Percentiles rank a stretch among this genome's conserved stretches.
Evolutionary conservation across 2,329 filamentous ascomycete genomes (phyloP).

Genomic region (Colletotrichum lentis): DNA sequence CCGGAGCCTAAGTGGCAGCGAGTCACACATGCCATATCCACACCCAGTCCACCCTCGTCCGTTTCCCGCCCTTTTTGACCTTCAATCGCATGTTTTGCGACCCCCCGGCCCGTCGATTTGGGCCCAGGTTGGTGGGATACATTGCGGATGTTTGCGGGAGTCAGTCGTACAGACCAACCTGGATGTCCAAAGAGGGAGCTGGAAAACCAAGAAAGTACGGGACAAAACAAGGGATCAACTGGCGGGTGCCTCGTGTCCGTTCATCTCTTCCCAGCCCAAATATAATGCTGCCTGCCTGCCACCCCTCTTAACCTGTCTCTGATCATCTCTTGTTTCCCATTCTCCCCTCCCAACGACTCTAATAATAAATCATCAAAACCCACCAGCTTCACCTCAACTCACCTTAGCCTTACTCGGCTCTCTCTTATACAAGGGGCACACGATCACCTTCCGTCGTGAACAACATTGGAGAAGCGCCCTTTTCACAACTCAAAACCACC

Average conservation of each 20-base stretch:
- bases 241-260: constrained; percentile 3
- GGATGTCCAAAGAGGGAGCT: neutral
- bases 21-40: constrained; percentile 30
- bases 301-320: neutral
- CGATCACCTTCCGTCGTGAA: neutral
- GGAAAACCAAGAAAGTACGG: neutral
- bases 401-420: constrained; percentile 18
- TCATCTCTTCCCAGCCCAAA: constrained; percentile 20
- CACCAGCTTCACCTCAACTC: constrained; percentile 1
- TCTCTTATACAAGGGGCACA: constrained; percentile 21
- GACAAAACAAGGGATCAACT: constrained; percentile 4
- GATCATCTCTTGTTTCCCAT: constrained; percentile 11
- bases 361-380: constrained; percentile 18
- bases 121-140: constrained; percentile 7
- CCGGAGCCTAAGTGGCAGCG: neutral
- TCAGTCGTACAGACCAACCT: constrained; percentile 11
- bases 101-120: constrained; percentile 19
- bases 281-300: constrained; percentile 30
- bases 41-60: constrained; percentile 31
- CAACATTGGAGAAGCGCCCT: neutral
- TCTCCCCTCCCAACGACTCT: constrained; percentile 26
- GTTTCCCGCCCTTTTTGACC: constrained; percentile 36
- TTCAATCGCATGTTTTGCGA: constrained; percentile 37
- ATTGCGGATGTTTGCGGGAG: constrained; percentile 16
- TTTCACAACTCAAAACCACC: neutral